Conservation (phyloP, 345 rosid genomes). For the Acer negundo region DNA sequence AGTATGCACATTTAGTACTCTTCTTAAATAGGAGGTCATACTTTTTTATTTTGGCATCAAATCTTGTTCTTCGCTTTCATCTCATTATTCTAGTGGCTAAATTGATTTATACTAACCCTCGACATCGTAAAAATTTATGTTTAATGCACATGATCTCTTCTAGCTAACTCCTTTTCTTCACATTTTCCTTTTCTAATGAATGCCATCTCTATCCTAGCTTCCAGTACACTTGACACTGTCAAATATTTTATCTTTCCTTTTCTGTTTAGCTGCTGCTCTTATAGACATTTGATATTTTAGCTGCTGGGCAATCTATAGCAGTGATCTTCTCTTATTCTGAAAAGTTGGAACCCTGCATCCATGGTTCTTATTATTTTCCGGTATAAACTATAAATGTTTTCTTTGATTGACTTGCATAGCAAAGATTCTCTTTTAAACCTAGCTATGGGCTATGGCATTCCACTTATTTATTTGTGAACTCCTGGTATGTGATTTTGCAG, state of each 20-base stretch:
- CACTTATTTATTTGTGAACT: background rate
- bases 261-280: background rate
- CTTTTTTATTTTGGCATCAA: background rate
- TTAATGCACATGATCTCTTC: background rate
- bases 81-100: background rate
- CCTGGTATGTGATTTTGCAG: background rate
- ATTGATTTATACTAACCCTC: background rate
- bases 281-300: background rate
- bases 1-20: background rate
- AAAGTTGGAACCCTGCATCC: background rate
- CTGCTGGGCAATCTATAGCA: background rate
- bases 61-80: background rate
- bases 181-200: background rate
- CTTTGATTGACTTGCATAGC: background rate
- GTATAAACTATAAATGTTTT: background rate
- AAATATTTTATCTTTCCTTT: background rate
- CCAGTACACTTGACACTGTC: background rate
- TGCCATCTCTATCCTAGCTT: background rate
- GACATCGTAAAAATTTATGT: background rate
- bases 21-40: background rate
- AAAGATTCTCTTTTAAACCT: background rate
- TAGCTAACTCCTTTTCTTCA: background rate
- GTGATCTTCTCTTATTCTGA: background rate
- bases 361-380: background rate
- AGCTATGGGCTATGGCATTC: background rate